Conservation (phyloP, 106 monocot species). For the Acanthochlamys bracteata region DNA sequence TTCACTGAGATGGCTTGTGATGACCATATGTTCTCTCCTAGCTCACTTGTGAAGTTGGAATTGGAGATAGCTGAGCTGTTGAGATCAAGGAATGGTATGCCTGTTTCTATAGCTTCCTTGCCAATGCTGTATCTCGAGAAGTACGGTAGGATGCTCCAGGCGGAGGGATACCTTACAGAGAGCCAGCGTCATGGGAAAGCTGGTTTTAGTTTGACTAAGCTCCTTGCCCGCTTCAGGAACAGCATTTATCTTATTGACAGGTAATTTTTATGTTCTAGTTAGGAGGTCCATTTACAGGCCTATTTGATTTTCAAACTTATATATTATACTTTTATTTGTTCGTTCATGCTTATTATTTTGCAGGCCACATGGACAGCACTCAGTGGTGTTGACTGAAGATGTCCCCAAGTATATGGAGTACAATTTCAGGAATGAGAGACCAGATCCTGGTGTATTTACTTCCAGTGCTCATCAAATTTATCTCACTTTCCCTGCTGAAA, state of each 20-base stretch:
- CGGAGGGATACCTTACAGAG: slow-evolving; percentile 82
- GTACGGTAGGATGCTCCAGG: slow-evolving; percentile 72
- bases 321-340: neutral
- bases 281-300: neutral
- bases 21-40: slow-evolving; percentile 16
- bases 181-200: slow-evolving; percentile 85
- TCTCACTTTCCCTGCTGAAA: slow-evolving; percentile 79
- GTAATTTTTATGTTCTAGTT: slow-evolving; percentile 15
- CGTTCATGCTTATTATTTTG: neutral
- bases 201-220: slow-evolving; percentile 66
- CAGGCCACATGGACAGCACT: slow-evolving; percentile 80
- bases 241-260: slow-evolving; percentile 65
- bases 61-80: slow-evolving; percentile 66
- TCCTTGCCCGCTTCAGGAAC: slow-evolving; percentile 61
- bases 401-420: slow-evolving; percentile 34
- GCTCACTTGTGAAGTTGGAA: slow-evolving; percentile 53
- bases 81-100: slow-evolving; percentile 36
- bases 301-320: neutral
- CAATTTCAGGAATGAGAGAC: slow-evolving; percentile 17
- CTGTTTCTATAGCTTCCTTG: slow-evolving; percentile 65
- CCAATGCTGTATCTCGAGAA: slow-evolving; percentile 66
- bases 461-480: slow-evolving; percentile 70
- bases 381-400: slow-evolving; percentile 48
- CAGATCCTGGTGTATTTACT: neutral
- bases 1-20: slow-evolving; percentile 14